Base-by-base conservation (phyloP, 2,329 filamentous ascomycete species). In the Epichloe glyceriae region DNA sequence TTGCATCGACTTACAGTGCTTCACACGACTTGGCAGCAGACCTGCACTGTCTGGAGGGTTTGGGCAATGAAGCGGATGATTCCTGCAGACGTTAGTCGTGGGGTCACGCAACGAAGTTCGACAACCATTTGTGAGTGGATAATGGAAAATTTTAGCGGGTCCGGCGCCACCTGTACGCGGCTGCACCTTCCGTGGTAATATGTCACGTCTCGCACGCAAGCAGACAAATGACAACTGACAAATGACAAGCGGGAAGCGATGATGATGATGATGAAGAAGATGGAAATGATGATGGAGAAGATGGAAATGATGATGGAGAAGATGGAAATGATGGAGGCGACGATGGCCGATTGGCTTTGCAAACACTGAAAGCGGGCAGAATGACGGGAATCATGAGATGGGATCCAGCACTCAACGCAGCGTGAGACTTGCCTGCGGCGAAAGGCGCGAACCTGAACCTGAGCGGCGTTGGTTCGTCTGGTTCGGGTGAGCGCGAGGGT, bases 31-130 rank as follows among this genome's bases (percentile, higher is more conserved):
- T 37, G 19, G 45, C 3, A 30, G 26, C 15, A 46, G 46, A 40
- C 26, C 17, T 35, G 26, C 34, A 44, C 4, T 30, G 47, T 37
- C 37, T 11, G 3, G 35, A 45, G 42, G 37, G 19, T 33, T 39
- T 15, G 19, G 45, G 39, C 47, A 43, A 47, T 39, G 55, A 55
- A 43, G 47, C 43, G 42, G 52, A 50, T 49, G 46, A 56, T 48
- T 51, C 53, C 55, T 57, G 37, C 39, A 44, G 20, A 51, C 35
- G 41, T 52, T 49, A 54, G 52, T 47, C 49, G 55, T 47, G 47
- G 52, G 52, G 50, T 20, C 19, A 17, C 19, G 17, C 19, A 37
- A 43, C 2, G 7, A 30, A 30, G 26, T 30, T 30, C 2, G 26
- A 30, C 26, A 30, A 30, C 2, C 7, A 30, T 30, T 30, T 30